Evolutionary conservation across 208 protist genomes (phyloP).

Genomic region (Crithidia fasciculata): DNA sequence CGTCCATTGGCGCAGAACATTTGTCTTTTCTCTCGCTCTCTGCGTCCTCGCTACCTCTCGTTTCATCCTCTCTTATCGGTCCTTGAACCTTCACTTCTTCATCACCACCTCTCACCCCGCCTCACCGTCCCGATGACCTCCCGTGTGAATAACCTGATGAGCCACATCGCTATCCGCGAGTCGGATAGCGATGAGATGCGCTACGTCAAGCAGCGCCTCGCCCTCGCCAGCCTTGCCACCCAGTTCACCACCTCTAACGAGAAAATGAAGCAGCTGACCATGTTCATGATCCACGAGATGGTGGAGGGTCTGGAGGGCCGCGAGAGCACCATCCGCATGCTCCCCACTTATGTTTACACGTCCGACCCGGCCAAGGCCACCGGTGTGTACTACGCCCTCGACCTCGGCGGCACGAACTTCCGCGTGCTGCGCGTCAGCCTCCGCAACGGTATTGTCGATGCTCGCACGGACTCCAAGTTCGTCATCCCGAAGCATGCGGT

Average conservation of each 20-base stretch:
- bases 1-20: too few species aligned
- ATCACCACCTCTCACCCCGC: not conserved
- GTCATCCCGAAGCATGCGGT: slow-evolving; percentile 62
- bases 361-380: slow-evolving; percentile 51
- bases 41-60: too few species aligned
- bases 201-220: slow-evolving; percentile 77
- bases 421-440: slow-evolving; percentile 79
- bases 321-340: slow-evolving; percentile 81
- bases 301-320: slow-evolving; percentile 78
- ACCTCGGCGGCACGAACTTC: slow-evolving; percentile 93
- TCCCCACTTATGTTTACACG: slow-evolving; percentile 86
- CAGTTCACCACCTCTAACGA: slow-evolving; percentile 67
- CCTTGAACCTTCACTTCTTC: not conserved
- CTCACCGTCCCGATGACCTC: slow-evolving; percentile 44
- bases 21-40: too few species aligned
- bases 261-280: slow-evolving; percentile 67
- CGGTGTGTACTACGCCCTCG: slow-evolving; percentile 88
- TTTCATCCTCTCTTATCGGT: too few species aligned
- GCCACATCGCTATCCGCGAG: slow-evolving; percentile 71
- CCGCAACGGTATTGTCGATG: slow-evolving; percentile 50
- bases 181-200: slow-evolving; percentile 67
- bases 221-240: slow-evolving; percentile 64
- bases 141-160: slow-evolving; percentile 79
- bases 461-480: slow-evolving; percentile 53
- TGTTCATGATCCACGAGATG: slow-evolving; percentile 89